These are phyloP conservation scores for Apophysomyces elegans DNA, from an alignment of 371 early-diverging fungal genomes.

Conservation along the genomic window DNA sequence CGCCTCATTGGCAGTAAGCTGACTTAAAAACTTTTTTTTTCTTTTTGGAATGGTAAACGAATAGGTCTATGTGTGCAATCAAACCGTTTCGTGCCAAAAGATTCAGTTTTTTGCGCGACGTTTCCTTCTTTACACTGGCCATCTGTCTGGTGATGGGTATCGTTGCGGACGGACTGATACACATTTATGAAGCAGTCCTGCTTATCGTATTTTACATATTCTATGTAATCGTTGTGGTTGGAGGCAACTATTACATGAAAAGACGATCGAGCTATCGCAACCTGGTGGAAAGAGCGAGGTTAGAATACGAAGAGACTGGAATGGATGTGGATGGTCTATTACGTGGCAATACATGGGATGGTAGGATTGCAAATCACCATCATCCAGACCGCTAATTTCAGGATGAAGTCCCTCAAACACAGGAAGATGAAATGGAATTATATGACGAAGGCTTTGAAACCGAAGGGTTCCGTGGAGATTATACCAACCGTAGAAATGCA, in stretches of 20 bases:
- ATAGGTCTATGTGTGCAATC: conserved; percentile 73
- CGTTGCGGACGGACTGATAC: conserved; percentile 63
- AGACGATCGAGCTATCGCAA: conserved; percentile 41
- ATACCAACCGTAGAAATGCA: conserved; percentile 24
- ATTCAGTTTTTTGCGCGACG: conserved; percentile 73
- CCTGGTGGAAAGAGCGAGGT: conserved; percentile 45
- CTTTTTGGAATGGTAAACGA: background rate
- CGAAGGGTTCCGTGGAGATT: conserved; percentile 42
- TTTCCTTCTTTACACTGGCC: conserved; percentile 70
- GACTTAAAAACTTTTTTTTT: background rate
- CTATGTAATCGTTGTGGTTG: conserved; percentile 65
- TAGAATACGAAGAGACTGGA: conserved; percentile 51
- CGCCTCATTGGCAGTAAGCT: background rate
- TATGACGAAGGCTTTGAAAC: conserved; percentile 56
- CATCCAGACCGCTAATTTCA: background rate
- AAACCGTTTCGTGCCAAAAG: conserved; percentile 68
- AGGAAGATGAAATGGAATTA: conserved; percentile 46
- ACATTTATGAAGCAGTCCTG: conserved; percentile 60
- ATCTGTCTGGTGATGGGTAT: conserved; percentile 62
- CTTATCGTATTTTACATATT: conserved; percentile 57
- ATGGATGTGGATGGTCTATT: conserved; percentile 47
- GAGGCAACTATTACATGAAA: conserved; percentile 56
- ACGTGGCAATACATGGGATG: conserved; percentile 36
- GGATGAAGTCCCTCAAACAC: conserved; percentile 21
- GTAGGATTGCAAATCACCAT: conserved; percentile 16